Conservation (phyloP, 345 rosid genomes). For the Schrenkiella parvula region DNA sequence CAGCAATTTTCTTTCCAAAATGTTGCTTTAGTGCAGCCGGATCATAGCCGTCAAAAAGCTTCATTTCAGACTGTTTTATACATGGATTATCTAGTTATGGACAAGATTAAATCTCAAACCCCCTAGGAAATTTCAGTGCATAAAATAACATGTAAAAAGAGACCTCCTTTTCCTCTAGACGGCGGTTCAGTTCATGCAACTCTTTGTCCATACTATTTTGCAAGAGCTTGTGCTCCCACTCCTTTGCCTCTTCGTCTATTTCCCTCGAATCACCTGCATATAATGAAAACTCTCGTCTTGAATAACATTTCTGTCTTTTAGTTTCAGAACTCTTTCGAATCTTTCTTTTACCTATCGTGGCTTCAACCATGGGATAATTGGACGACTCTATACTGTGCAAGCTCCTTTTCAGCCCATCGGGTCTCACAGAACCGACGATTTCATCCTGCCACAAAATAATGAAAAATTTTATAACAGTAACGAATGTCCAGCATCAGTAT, state of each 20-base stretch:
- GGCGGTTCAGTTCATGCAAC: conserved; percentile 80
- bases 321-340: neutral
- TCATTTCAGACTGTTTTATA: conserved; percentile 80
- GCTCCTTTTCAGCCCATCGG: conserved; percentile 85
- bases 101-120: neutral
- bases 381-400: conserved; percentile 73
- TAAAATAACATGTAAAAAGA: conserved; percentile 8
- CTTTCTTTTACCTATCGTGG: conserved; percentile 49
- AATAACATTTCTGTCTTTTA: neutral
- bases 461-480: neutral
- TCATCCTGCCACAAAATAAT: conserved; percentile 55
- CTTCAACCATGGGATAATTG: conserved; percentile 78
- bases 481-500: neutral
- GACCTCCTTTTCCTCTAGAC: conserved; percentile 97
- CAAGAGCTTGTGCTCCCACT: conserved; percentile 95
- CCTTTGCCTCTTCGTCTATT: conserved; percentile 84
- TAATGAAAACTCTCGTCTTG: conserved; percentile 13
- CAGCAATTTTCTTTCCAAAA: conserved; percentile 90
- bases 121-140: neutral
- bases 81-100: neutral
- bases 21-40: conserved; percentile 80
- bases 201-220: conserved; percentile 94
- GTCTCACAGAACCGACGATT: conserved; percentile 53
- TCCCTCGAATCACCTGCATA: conserved; percentile 65
- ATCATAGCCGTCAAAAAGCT: conserved; percentile 74